phyloP scores from a whole-genome alignment of 176 grass and related monocot genomes.

The Thinopyrum elongatum region DNA sequence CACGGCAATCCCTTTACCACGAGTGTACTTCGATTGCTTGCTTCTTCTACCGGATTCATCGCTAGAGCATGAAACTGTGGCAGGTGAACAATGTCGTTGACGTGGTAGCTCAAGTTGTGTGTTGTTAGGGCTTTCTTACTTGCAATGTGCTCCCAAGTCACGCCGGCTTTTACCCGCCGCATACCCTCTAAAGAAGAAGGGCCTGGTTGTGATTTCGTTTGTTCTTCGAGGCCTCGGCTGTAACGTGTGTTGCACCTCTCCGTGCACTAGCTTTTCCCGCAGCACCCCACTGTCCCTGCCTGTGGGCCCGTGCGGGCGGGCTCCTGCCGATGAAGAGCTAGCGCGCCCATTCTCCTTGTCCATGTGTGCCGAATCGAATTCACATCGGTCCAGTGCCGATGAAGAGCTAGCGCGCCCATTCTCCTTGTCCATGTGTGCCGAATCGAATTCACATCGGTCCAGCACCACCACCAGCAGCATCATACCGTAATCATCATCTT shows the following conservation, averaged over 20 bases:
- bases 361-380: constrained; percentile 34
- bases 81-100: too few relatives aligned
- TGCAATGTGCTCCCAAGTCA: background rate
- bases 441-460: constrained; percentile 31
- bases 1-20: too few relatives aligned
- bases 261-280: background rate
- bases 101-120: too few relatives aligned
- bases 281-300: background rate
- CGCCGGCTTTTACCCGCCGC: too few relatives aligned
- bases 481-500: constrained; percentile 45
- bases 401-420: background rate
- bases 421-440: constrained; percentile 36
- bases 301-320: background rate
- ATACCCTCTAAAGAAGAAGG: too few relatives aligned
- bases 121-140: too few relatives aligned
- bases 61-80: too few relatives aligned
- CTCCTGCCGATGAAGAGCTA: background rate
- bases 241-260: too few relatives aligned
- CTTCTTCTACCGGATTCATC: too few relatives aligned
- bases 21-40: too few relatives aligned
- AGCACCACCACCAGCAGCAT: constrained; percentile 6
- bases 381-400: background rate
- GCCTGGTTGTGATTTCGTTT: background rate
- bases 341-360: constrained; percentile 30
- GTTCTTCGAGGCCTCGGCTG: background rate